Conservation (phyloP, 2,329 filamentous ascomycete species). For the Penicillium sp. region DNA sequence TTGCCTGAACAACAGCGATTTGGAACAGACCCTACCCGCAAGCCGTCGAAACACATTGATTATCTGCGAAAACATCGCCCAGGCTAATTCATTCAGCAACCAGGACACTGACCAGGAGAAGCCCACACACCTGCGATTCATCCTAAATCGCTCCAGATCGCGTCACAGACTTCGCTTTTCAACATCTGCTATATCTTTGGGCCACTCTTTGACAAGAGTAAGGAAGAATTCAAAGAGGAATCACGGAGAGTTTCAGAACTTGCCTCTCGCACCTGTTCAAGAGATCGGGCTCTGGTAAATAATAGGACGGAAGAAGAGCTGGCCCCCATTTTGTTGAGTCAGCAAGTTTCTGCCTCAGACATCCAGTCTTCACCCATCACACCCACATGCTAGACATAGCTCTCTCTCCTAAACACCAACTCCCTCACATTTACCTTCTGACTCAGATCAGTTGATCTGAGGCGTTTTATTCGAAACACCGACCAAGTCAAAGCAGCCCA, state of each 20-base stretch:
- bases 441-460: too few relatives aligned
- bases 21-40: not conserved
- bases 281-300: not conserved
- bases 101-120: not conserved
- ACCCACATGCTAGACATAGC: too few relatives aligned
- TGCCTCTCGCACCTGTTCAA: not conserved
- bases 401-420: too few relatives aligned
- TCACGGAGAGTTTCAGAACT: not conserved
- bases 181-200: not conserved
- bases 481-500: not conserved
- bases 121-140: not conserved
- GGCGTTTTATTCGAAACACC: slow-evolving; percentile 14
- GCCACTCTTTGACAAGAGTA: not conserved
- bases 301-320: not conserved
- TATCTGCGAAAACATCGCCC: not conserved
- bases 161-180: not conserved
- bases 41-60: not conserved
- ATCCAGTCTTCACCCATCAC: too few relatives aligned
- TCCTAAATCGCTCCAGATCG: not conserved
- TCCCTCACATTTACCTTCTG: too few relatives aligned
- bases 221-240: not conserved
- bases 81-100: not conserved
- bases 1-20: not conserved
- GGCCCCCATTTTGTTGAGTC: too few relatives aligned
- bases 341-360: too few relatives aligned